Conservation (phyloP, 495 filamentous ascomycete genomes). For the Aspergillus asperescens region DNA sequence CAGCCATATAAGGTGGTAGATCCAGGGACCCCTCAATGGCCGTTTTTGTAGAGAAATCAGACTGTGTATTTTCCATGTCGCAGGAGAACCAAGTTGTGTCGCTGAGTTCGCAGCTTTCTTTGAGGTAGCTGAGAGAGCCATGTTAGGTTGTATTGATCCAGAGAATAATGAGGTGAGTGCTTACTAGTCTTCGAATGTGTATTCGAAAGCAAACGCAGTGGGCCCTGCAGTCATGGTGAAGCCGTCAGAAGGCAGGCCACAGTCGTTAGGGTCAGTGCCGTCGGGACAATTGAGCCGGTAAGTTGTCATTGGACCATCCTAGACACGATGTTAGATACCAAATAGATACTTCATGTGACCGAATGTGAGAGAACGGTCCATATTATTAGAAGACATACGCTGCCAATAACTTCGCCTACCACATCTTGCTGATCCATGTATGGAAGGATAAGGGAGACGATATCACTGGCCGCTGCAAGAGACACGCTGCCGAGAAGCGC, state of each 20-base stretch:
- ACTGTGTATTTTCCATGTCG: conserved; percentile 23
- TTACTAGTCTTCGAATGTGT: conserved; percentile 16
- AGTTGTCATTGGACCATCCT: conserved; percentile 14
- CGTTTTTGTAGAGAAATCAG: conserved; percentile 19
- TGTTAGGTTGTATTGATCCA: background rate
- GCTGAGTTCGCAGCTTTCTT: conserved; percentile 27
- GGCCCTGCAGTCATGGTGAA: conserved; percentile 5
- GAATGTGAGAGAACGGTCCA: background rate
- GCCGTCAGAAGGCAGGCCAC: conserved; percentile 3
- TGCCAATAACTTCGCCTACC: conserved; percentile 19
- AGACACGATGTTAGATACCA: background rate
- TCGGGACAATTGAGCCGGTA: conserved; percentile 12
- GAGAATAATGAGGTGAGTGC: background rate
- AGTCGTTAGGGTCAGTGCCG: background rate
- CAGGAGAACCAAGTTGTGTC: conserved; percentile 33
- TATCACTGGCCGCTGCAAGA: conserved; percentile 25
- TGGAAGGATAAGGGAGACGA: conserved; percentile 30
- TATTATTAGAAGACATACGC: conserved; percentile 17
- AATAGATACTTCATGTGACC: background rate
- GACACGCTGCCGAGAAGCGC: conserved; percentile 8
- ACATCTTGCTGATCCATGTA: conserved; percentile 3
- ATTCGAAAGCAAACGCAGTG: conserved; percentile 1
- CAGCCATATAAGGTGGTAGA: conserved; percentile 23
- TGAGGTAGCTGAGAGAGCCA: conserved; percentile 18
- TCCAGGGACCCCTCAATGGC: background rate